Conservation (phyloP, 345 rosid species). For the Linum tenue region DNA sequence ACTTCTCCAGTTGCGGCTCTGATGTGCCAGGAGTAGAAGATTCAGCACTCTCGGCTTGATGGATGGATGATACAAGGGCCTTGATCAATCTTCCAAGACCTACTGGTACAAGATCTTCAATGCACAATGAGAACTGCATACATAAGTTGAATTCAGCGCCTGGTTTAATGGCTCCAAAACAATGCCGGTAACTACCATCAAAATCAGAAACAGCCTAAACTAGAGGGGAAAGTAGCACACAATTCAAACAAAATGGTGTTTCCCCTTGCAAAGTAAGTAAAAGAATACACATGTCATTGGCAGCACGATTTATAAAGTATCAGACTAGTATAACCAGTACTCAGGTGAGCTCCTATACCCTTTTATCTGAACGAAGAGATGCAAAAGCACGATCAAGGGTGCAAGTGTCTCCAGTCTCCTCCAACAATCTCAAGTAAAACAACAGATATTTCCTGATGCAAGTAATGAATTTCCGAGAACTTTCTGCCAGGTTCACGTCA, state of each 20-base stretch:
- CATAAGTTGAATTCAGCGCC: conserved; percentile 19
- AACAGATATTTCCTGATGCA: conserved; percentile 82
- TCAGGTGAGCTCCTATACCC: conserved; percentile 42
- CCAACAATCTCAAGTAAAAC: conserved; percentile 82
- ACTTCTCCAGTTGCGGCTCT: conserved; percentile 63
- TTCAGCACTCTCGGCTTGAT: conserved; percentile 36
- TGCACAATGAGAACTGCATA: conserved; percentile 73
- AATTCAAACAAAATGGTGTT: too few relatives aligned
- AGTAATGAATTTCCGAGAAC: conserved; percentile 93
- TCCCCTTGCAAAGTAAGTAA: too few relatives aligned
- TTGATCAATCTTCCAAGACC: conserved; percentile 79
- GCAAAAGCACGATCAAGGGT: conserved; percentile 81
- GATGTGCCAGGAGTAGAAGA: conserved; percentile 28
- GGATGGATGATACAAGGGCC: conserved; percentile 56
- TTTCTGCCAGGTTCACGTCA: conserved; percentile 90
- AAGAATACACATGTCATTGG: neutral
- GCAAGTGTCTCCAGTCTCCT: conserved; percentile 71
- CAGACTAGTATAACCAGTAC: neutral
- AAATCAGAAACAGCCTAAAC: neutral
- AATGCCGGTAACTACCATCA: neutral
- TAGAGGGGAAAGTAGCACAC: too few relatives aligned
- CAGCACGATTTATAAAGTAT: neutral
- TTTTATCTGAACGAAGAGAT: conserved; percentile 79
- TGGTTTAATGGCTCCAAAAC: conserved; percentile 11
- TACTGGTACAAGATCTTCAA: conserved; percentile 86